These are phyloP conservation scores for Hyaloperonospora brassicae DNA, from an alignment of 352 stramenopile genomes.

Conservation along the genomic window DNA sequence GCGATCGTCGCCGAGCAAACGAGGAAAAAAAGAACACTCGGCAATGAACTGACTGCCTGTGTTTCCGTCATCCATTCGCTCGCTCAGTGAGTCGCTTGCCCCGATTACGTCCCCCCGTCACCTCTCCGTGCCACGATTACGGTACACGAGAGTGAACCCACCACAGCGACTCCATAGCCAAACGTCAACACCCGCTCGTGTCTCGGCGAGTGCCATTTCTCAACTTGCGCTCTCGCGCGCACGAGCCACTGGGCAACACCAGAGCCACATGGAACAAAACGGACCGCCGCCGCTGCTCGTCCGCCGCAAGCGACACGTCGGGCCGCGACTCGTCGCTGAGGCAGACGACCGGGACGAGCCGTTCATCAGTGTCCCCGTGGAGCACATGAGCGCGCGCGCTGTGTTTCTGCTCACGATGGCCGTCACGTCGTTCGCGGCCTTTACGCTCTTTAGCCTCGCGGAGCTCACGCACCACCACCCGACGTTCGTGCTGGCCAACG, in stretches of 20 bases:
- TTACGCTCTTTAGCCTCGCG: slow-evolving; percentile 49
- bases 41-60: no score
- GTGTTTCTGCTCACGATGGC: slow-evolving; percentile 52
- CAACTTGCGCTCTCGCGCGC: no score
- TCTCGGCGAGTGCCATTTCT: no score
- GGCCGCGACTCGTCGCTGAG: slow-evolving; percentile 14
- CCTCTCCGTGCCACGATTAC: slow-evolving; percentile 6
- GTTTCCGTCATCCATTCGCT: no score
- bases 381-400: slow-evolving; percentile 37
- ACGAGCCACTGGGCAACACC: no score
- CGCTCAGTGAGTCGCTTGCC: no score
- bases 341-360: slow-evolving; percentile 21
- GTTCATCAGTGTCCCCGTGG: slow-evolving; percentile 17
- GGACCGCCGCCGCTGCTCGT: slow-evolving; percentile 6
- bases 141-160: not conserved
- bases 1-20: no score
- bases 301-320: slow-evolving; percentile 15
- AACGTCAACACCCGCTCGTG: no score
- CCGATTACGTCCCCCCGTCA: no score
- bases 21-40: no score
- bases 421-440: slow-evolving; percentile 53
- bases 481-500: slow-evolving; percentile 26
- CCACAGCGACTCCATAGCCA: no score
- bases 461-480: slow-evolving; percentile 43
- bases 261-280: no score